Evolutionary conservation across 805 yeast genomes (phyloP).

Genomic region (Phaffomyces thermotolerans): DNA sequence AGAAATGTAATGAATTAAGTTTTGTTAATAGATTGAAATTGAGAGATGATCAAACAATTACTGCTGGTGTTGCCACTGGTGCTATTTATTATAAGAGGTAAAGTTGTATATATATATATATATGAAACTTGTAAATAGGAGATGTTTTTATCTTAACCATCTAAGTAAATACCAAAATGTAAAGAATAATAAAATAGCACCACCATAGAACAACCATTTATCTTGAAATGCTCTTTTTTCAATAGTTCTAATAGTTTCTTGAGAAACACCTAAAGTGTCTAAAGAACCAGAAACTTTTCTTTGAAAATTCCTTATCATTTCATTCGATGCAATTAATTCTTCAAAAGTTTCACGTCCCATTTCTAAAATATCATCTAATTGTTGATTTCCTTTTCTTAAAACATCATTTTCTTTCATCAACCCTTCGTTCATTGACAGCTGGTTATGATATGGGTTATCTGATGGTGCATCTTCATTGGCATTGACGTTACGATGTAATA

Average conservation of each 20-base stretch:
- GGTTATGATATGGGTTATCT: conserved; percentile 26
- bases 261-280: conserved; percentile 78
- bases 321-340: conserved; percentile 80
- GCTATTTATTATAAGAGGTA: conserved; percentile 50
- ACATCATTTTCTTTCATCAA: conserved; percentile 60
- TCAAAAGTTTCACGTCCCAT: conserved; percentile 84
- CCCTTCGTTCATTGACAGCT: conserved; percentile 39
- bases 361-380: conserved; percentile 82
- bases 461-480: conserved; percentile 1
- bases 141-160: conserved; percentile 43
- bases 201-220: conserved; percentile 78
- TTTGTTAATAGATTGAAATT: conserved; percentile 43
- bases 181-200: conserved; percentile 53
- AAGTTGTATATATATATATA: background rate
- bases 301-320: conserved; percentile 56
- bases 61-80: conserved; percentile 53
- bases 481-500: conserved; percentile 33
- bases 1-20: conserved; percentile 26
- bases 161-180: conserved; percentile 61
- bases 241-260: conserved; percentile 70
- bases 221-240: conserved; percentile 82
- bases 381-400: conserved; percentile 64
- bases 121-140: background rate
- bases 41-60: conserved; percentile 45
- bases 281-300: conserved; percentile 59